Base-by-base conservation (phyloP, 1,139 yeast species). In the Fermentozyma sake region DNA sequence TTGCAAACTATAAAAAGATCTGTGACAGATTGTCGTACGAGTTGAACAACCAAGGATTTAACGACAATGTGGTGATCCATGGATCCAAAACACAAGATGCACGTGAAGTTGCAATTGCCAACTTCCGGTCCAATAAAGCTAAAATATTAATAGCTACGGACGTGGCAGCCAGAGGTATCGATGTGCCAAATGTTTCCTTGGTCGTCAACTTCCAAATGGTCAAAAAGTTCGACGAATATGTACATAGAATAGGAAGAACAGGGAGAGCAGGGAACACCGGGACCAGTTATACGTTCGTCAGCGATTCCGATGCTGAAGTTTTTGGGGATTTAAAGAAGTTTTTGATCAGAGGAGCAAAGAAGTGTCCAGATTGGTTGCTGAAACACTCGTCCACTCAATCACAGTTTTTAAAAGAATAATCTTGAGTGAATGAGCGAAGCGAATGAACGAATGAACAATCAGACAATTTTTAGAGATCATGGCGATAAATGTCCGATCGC, bases 171-270 rank as follows among this genome's bases (percentile, higher is more conserved):
- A 78, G 97, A 61, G 97, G 98, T 46, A 79, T 91, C 27, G 76
- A 76, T 44, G 93, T 91, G 18, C 82, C 91, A 0, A 73, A 84
- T 43, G 95, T 91, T 7, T 74, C 93, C 0, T 55, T 89, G 23
- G 97, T 91, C 6, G 57, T 89, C 10, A 91, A 91, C 52, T 87
- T 71, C 48, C 95, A 89, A 46, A 82, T 89, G 93, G 62, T 87
- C 9, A 72, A 68, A 34, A 66, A 68, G 23, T 73, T 79, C 19
- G 76, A 89, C 10, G 81, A 83, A 38, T 89, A 89, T 52, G 76
- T 89, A 29, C 98, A 91, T 55, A 78, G 95, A 55, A 82, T 89
- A 43, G 98, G 98, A 35, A 80, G 98, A 69, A 89, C 97, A 13
- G 97, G 95, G 26, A 77, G 98, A 61, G 96, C 96, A 0, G 97